Conservation (phyloP, 2,329 filamentous ascomycete species). For the Colletotrichum lentis region DNA sequence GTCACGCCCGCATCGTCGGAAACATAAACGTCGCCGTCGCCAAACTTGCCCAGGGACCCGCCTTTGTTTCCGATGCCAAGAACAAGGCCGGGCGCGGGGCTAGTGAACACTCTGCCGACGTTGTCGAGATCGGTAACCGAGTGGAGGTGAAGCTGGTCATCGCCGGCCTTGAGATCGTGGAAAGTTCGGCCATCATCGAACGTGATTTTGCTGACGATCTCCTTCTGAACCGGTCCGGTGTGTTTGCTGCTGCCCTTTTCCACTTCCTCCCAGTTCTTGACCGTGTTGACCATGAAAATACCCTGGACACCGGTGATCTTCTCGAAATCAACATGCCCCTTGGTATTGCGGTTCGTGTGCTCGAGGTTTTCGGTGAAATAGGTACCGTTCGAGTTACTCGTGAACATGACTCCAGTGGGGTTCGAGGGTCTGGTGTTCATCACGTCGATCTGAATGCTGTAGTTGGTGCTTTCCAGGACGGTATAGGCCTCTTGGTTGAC, state of each 20-base stretch:
- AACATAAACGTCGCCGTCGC: constrained; percentile 81
- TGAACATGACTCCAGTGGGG: constrained; percentile 88
- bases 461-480: constrained; percentile 93
- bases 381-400: constrained; percentile 96
- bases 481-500: constrained; percentile 89
- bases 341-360: constrained; percentile 83
- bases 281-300: constrained; percentile 87
- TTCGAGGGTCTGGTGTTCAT: constrained; percentile 72
- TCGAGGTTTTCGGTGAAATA: constrained; percentile 93
- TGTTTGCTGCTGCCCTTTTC: constrained; percentile 57
- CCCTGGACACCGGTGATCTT: constrained; percentile 92
- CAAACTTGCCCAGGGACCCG: constrained; percentile 72
- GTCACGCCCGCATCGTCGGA: constrained; percentile 90
- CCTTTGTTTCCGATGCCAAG: constrained; percentile 96
- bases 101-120: constrained; percentile 87
- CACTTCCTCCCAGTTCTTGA: constrained; percentile 85
- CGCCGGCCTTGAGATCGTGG: constrained; percentile 72
- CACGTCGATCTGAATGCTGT: constrained; percentile 97
- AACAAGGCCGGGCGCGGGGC: constrained; percentile 88
- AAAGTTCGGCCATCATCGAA: constrained; percentile 96
- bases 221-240: constrained; percentile 57
- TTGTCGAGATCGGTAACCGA: constrained; percentile 88
- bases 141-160: constrained; percentile 81
- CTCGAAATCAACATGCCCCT: constrained; percentile 90
- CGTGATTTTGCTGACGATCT: constrained; percentile 82